phyloP scores from a whole-genome alignment of 495 filamentous ascomycete species.

The Stereocaulon alpinum region DNA sequence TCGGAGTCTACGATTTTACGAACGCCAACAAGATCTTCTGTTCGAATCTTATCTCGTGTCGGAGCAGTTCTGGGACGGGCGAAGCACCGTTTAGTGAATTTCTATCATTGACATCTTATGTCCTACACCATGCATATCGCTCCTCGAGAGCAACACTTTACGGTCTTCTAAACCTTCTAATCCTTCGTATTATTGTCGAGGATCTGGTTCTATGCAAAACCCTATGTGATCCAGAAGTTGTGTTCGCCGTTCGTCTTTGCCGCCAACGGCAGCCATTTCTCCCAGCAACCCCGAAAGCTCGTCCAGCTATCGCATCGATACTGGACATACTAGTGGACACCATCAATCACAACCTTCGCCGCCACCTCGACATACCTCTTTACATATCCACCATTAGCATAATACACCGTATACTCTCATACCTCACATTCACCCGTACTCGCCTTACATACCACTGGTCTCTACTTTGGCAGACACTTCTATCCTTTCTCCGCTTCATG shows the following conservation, averaged over 20 bases:
- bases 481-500: constrained; percentile 84
- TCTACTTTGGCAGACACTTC: constrained; percentile 81
- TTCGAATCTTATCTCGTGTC: constrained; percentile 61
- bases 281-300: constrained; percentile 60
- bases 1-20: constrained; percentile 86
- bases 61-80: constrained; percentile 50
- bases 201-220: constrained; percentile 76
- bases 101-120: constrained; percentile 82
- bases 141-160: constrained; percentile 69
- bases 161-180: constrained; percentile 69
- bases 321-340: constrained; percentile 82
- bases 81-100: constrained; percentile 73
- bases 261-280: constrained; percentile 82
- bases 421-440: constrained; percentile 68
- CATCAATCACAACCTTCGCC: constrained; percentile 86
- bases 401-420: constrained; percentile 69
- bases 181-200: constrained; percentile 78
- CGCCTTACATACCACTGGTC: constrained; percentile 87
- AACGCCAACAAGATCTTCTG: constrained; percentile 95
- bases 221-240: constrained; percentile 72
- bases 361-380: constrained; percentile 71
- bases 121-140: constrained; percentile 86
- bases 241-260: constrained; percentile 68
- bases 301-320: constrained; percentile 60
- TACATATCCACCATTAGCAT: constrained; percentile 72